Evolutionary conservation across 2,329 filamentous ascomycete species (phyloP).

Genomic region (Helotiales sp.): DNA sequence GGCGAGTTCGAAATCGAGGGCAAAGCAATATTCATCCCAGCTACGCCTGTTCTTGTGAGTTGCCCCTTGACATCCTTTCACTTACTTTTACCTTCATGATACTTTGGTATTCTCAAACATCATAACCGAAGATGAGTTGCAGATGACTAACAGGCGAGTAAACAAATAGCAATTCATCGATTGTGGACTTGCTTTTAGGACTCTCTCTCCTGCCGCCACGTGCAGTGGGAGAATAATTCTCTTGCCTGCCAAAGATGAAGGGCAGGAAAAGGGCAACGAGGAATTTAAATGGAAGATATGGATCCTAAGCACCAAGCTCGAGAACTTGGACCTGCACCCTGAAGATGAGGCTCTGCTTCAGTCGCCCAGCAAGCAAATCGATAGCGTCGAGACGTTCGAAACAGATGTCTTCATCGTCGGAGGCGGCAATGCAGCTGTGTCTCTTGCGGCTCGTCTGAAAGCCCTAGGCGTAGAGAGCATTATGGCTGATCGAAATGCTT

Average conservation of each 20-base stretch:
- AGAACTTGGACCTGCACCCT: not conserved
- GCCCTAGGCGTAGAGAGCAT: constrained; percentile 38
- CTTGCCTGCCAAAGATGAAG: too few relatives aligned
- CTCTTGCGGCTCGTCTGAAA: constrained; percentile 40
- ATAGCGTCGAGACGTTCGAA: not conserved
- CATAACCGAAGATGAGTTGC: too few relatives aligned
- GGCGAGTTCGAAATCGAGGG: not conserved
- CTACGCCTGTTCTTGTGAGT: not conserved
- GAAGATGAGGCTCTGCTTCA: not conserved
- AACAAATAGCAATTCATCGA: too few relatives aligned
- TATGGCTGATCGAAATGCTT: constrained; percentile 36
- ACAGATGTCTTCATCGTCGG: not conserved
- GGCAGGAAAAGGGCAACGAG: not conserved
- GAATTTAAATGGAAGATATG: not conserved
- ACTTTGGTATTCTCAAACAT: not conserved
- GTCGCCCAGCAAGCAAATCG: not conserved
- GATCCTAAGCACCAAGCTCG: not conserved
- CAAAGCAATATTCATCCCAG: too few relatives aligned
- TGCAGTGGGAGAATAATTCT: not conserved
- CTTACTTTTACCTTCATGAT: not conserved
- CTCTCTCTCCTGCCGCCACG: not conserved
- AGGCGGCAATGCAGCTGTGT: not conserved
- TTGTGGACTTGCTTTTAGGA: not conserved
- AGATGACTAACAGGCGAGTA: too few relatives aligned
- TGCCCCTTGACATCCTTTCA: not conserved